Percentiles rank a stretch among this genome's conserved stretches.
These are phyloP conservation scores for Komagataella mondaviorum DNA, from an alignment of 805 yeast genomes.

Conservation along the genomic window DNA sequence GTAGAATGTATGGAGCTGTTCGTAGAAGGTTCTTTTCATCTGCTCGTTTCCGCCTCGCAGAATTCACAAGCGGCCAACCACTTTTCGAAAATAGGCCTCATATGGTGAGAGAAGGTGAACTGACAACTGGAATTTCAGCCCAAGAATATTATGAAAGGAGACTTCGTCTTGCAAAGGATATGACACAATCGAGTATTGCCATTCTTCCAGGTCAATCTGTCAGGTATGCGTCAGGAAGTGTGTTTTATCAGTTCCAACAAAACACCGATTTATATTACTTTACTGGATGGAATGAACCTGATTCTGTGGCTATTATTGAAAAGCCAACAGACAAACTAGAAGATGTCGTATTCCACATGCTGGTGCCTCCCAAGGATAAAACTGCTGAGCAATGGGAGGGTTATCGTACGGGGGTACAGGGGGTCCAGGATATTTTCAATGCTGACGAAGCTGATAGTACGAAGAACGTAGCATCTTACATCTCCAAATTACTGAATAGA, in stretches of 20 bases:
- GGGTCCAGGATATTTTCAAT: slow-evolving; percentile 73
- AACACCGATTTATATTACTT: slow-evolving; percentile 77
- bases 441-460: slow-evolving; percentile 63
- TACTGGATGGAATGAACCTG: slow-evolving; percentile 90
- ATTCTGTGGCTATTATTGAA: slow-evolving; percentile 56
- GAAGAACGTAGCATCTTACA: slow-evolving; percentile 24
- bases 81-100: slow-evolving; percentile 75
- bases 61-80: slow-evolving; percentile 67
- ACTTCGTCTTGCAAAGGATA: slow-evolving; percentile 32
- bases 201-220: slow-evolving; percentile 60
- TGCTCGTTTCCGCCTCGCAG: not conserved
- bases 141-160: slow-evolving; percentile 72
- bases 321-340: slow-evolving; percentile 39
- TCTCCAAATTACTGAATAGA: slow-evolving; percentile 32
- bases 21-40: not conserved
- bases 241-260: slow-evolving; percentile 87
- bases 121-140: slow-evolving; percentile 84
- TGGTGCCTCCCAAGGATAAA: slow-evolving; percentile 75
- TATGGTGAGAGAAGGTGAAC: slow-evolving; percentile 56
- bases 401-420: slow-evolving; percentile 72
- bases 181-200: slow-evolving; percentile 57
- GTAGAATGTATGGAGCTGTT: not conserved
- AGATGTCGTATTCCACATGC: slow-evolving; percentile 53
- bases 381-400: slow-evolving; percentile 93
- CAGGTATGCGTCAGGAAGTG: slow-evolving; percentile 80